phyloP scores from a whole-genome alignment of 257 asterid species.

The Solanum phureja region DNA sequence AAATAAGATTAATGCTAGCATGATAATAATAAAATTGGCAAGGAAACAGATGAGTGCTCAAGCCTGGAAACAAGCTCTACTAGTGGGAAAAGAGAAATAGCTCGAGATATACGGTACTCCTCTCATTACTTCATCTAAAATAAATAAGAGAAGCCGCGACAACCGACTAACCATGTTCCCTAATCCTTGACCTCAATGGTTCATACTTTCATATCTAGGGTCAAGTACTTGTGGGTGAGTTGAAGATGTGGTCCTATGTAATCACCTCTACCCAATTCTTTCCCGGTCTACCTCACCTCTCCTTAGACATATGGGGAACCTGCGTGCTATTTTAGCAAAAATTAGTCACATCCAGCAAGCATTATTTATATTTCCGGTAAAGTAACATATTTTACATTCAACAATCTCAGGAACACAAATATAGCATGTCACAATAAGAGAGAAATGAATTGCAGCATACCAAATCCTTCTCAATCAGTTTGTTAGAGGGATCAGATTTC shows the following conservation, averaged over 20 bases:
- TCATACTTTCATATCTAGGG: background rate
- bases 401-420: background rate
- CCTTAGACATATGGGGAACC: background rate
- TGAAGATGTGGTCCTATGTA: background rate
- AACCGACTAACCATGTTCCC: background rate
- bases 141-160: background rate
- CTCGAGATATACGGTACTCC: background rate
- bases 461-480: conserved; percentile 36
- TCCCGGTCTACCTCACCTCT: background rate
- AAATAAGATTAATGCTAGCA: background rate
- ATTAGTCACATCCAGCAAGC: background rate
- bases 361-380: background rate
- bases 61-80: background rate
- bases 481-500: conserved; percentile 32
- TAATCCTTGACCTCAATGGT: background rate
- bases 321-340: background rate
- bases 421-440: background rate
- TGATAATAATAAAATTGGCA: background rate
- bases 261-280: background rate
- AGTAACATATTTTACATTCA: background rate
- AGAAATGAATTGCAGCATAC: conserved; percentile 15
- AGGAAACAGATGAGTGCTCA: background rate
- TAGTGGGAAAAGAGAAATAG: background rate
- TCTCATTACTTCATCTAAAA: background rate
- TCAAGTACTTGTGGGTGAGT: background rate